Percentiles rank a stretch among this genome's conserved stretches.
These are phyloP conservation scores for Fusarium anguioides DNA, from an alignment of 2,329 filamentous ascomycete genomes.

Conservation along the genomic window DNA sequence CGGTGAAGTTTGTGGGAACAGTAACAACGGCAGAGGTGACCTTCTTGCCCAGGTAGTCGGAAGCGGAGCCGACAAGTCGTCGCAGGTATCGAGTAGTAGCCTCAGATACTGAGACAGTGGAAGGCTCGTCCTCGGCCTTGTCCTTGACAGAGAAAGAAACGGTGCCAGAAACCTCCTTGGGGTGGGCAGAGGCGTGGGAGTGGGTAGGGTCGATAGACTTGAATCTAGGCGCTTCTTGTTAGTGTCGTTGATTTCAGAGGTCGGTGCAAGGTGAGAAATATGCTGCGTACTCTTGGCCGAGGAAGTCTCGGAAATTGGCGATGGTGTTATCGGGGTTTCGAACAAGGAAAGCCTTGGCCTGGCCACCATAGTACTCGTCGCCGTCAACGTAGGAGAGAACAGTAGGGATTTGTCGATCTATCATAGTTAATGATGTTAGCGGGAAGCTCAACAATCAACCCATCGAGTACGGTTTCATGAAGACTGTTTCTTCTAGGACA, in stretches of 20 bases:
- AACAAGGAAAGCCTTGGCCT: constrained; percentile 93
- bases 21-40: constrained; percentile 96
- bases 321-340: constrained; percentile 94
- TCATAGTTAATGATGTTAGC: constrained; percentile 33
- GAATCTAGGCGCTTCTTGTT: constrained; percentile 65
- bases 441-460: background rate
- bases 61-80: constrained; percentile 83
- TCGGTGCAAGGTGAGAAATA: background rate
- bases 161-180: constrained; percentile 75
- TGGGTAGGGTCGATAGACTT: constrained; percentile 96
- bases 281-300: constrained; percentile 84
- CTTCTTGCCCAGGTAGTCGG: constrained; percentile 91
- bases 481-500: constrained; percentile 45
- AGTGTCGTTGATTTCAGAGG: constrained; percentile 26
- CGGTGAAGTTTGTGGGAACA: constrained; percentile 91
- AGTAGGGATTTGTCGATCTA: constrained; percentile 96
- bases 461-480: background rate
- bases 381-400: constrained; percentile 94
- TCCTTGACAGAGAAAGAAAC: constrained; percentile 89
- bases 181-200: constrained; percentile 93
- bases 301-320: constrained; percentile 94
- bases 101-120: constrained; percentile 81
- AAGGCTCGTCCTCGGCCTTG: constrained; percentile 71
- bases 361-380: constrained; percentile 95
- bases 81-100: constrained; percentile 86